Percentiles rank a stretch among this genome's conserved stretches.
phyloP scores from a whole-genome alignment of 2,329 filamentous ascomycete genomes.

The Periconia macrospinosa region DNA sequence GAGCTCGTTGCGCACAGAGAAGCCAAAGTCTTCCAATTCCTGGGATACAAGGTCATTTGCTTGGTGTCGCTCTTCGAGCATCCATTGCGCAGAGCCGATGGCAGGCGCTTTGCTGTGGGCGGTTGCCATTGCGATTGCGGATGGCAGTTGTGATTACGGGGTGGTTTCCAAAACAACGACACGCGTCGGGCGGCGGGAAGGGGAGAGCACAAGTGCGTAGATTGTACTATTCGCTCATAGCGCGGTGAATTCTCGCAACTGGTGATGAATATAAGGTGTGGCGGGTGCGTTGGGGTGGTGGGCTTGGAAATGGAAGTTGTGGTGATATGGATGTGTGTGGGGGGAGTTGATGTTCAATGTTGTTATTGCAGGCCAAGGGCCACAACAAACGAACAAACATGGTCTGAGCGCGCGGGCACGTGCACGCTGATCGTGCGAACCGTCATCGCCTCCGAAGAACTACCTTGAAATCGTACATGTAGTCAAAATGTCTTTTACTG shows the following conservation, averaged over 20 bases:
- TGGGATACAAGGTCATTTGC: constrained; percentile 73
- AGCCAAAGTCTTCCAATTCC: constrained; percentile 91
- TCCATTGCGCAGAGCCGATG: constrained; percentile 83
- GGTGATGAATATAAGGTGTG: constrained; percentile 1
- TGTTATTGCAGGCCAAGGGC: too few relatives aligned
- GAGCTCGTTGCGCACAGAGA: constrained; percentile 87
- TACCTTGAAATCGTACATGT: too few relatives aligned
- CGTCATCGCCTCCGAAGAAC: too few relatives aligned
- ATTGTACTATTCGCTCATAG: constrained; percentile 15
- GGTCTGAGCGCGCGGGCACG: not conserved
- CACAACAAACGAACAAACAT: constrained; percentile 21
- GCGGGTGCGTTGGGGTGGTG: constrained; percentile 3
- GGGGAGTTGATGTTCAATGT: constrained; percentile 1
- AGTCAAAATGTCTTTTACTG: too few relatives aligned
- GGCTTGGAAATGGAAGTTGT: constrained; percentile 4
- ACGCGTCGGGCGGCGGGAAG: constrained; percentile 24
- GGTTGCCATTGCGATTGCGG: constrained; percentile 28
- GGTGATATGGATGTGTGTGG: not conserved
- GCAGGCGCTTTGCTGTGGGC: constrained; percentile 47
- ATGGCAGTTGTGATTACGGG: constrained; percentile 5
- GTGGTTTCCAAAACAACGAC: constrained; percentile 17
- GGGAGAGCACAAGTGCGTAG: constrained; percentile 5
- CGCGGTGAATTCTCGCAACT: constrained; percentile 3
- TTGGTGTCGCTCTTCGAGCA: constrained; percentile 79
- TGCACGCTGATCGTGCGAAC: too few relatives aligned